A percentile compares a stretch with the other conserved stretches of the same genome.
Conservation (phyloP, 192 early-diverging fungal genomes). For the Coemansia sp. region DNA sequence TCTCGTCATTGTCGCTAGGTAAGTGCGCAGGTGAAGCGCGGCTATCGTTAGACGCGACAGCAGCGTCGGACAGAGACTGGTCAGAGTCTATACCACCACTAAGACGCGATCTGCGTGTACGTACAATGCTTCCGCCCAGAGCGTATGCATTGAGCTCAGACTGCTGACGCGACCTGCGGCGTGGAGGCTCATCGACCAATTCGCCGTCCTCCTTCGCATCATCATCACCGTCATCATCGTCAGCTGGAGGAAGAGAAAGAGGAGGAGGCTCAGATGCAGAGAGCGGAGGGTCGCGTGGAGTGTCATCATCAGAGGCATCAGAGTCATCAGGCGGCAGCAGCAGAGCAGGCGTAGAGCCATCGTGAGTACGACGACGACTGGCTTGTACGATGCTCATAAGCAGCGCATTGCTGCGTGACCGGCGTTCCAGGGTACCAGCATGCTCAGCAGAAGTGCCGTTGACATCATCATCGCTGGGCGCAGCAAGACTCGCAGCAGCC, state of each 20-base stretch:
- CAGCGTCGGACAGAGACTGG: background rate
- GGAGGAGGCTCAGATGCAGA: background rate
- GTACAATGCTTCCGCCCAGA: constrained; percentile 47
- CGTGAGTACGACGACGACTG: no score
- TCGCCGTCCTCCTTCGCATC: constrained; percentile 48
- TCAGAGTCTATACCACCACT: constrained; percentile 1
- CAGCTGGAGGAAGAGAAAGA: background rate
- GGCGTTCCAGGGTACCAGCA: constrained; percentile 14
- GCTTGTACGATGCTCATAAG: constrained; percentile 47
- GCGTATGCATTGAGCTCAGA: constrained; percentile 35
- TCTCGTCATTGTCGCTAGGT: constrained; percentile 2
- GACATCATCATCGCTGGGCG: constrained; percentile 15
- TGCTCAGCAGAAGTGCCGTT: background rate
- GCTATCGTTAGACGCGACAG: background rate
- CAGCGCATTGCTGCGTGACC: constrained; percentile 35
- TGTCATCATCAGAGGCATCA: background rate
- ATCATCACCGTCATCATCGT: no score
- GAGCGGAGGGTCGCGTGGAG: background rate
- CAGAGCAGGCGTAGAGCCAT: background rate
- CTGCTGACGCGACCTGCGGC: constrained; percentile 14
- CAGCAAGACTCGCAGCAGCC: constrained; percentile 17
- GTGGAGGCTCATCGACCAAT: constrained; percentile 32
- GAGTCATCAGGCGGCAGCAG: background rate
- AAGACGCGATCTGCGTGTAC: constrained; percentile 28
- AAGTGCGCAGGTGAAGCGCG: background rate